These are phyloP conservation scores for Durusdinium trenchii DNA, from an alignment of 73 alveolate genomes.

Conservation along the genomic window DNA sequence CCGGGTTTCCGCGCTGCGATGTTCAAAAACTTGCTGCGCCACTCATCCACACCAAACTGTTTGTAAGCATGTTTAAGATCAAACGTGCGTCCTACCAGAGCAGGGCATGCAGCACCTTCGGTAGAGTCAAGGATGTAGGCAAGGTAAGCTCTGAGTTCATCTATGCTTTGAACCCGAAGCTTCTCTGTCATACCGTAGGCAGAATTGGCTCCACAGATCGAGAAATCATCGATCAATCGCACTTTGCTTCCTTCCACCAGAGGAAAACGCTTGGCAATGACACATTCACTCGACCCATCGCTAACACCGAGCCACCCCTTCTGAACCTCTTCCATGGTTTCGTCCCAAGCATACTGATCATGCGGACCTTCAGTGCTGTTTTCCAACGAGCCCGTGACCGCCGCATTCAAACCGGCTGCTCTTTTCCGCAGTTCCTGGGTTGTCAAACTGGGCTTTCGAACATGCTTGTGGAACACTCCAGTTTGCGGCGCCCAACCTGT, in stretches of 20 bases:
- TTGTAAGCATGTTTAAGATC: no score
- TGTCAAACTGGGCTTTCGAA: not conserved
- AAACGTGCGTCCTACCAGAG: no score
- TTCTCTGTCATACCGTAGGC: not conserved
- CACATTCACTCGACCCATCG: no score
- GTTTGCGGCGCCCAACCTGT: not conserved
- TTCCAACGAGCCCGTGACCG: not conserved
- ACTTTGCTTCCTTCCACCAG: not conserved
- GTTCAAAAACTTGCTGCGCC: no score
- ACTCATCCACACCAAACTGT: no score
- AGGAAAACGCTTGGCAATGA: not conserved
- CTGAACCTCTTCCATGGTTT: not conserved
- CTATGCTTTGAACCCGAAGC: not conserved
- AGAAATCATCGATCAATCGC: not conserved
- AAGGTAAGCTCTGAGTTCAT: not conserved
- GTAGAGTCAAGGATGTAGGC: not conserved
- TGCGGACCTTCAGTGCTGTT: not conserved
- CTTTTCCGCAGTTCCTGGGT: not conserved
- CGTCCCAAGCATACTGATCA: not conserved
- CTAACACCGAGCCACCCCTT: not conserved
- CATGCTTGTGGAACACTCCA: not conserved
- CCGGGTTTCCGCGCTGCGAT: no score
- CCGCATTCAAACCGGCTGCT: not conserved
- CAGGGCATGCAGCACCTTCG: no score
- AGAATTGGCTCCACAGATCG: no score